Base-by-base conservation (phyloP, 2,329 filamentous ascomycete species). In the Pseudocercospora fijiensis region DNA sequence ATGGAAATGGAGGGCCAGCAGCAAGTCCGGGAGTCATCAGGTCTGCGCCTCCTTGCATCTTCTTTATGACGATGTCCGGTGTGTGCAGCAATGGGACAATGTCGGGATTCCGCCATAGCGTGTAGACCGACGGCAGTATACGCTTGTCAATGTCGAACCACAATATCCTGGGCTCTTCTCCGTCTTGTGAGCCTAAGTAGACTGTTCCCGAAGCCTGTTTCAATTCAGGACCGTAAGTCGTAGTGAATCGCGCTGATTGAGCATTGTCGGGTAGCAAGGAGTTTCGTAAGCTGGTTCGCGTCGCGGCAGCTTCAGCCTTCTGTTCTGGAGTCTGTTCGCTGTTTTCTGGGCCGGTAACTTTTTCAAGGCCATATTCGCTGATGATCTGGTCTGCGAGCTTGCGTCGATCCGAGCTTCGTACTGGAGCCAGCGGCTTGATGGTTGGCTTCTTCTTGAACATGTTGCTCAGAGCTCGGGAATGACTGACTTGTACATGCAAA, bases 361-460 rank as follows among this genome's bases (percentile, higher is more conserved):
- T 61, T 28, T 69, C 57, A 64, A 88, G 80, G 37, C 80, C 76
- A 71, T 87, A 88, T 69, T 87, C 84, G 66, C 81, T 76, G 71
- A 90, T 89, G 70, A 90, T 88, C 68, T 87, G 83, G 71, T 89
- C 86, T 57, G 87, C 87, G 37, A 87, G 84, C 70, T 85, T 87
- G 63, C 88, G 82, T 64, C 88, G 83, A 71, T 90, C 88, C 1
- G 87, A 89, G 4, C 87, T 89, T 60, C 88, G 84, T 58, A 90
- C 77, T 45, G 88, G 86, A 3, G 87, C 82, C 11, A 88, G 79
- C 18, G 87, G 85, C 78, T 90, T 90, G 79, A 90, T 85, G 82
- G 65, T 70, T 2, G 75, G 75, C 65, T 76, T 77, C 70, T 77
- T 77, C 64, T 76, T 77, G 71, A 77, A 77, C 75, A 77, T 77